A percentile compares a stretch with the other conserved stretches of the same genome.
phyloP scores from a whole-genome alignment of 2,329 filamentous ascomycete species.

The Tolypocladium paradoxum region DNA sequence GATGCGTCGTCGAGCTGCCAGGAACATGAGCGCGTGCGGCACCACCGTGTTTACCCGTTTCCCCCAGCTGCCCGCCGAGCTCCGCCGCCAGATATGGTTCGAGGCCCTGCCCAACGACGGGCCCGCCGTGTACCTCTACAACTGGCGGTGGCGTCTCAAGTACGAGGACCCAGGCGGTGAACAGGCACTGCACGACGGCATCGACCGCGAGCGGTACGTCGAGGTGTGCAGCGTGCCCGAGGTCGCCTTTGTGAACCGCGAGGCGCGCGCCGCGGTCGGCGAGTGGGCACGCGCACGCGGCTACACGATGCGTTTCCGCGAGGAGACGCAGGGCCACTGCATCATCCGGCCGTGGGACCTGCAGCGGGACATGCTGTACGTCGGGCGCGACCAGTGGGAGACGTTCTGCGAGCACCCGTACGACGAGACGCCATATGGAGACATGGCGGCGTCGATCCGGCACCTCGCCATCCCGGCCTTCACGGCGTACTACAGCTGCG shows the following conservation, averaged over 20 bases:
- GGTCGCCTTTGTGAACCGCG: constrained; percentile 9
- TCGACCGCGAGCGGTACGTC: constrained; percentile 2
- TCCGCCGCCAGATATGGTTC: constrained; percentile 15
- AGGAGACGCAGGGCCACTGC: constrained; percentile 4
- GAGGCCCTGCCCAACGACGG: constrained; percentile 5
- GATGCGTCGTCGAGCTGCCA: not conserved
- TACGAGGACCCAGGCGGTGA: constrained; percentile 2
- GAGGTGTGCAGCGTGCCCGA: constrained; percentile 7
- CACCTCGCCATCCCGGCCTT: constrained; percentile 15
- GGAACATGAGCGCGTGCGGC: not conserved
- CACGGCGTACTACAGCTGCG: constrained; percentile 14
- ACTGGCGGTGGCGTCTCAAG: constrained; percentile 6
- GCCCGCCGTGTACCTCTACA: constrained; percentile 10
- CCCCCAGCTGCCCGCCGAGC: constrained; percentile 11
- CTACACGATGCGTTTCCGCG: constrained; percentile 1
- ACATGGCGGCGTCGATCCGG: constrained; percentile 5
- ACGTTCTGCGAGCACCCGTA: constrained; percentile 4
- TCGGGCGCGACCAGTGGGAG: constrained; percentile 8
- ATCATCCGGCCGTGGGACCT: constrained; percentile 8
- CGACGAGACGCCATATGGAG: not conserved
- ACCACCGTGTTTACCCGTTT: constrained; percentile 11
- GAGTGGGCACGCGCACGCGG: constrained; percentile 7
- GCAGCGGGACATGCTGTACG: constrained; percentile 9
- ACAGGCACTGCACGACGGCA: constrained; percentile 1
- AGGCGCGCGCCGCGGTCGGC: constrained; percentile 10